A percentile compares a stretch with the other conserved stretches of the same genome.
These are phyloP conservation scores for Pholiota conissans DNA, from an alignment of 768 basidiomycete genomes.

Conservation along the genomic window DNA sequence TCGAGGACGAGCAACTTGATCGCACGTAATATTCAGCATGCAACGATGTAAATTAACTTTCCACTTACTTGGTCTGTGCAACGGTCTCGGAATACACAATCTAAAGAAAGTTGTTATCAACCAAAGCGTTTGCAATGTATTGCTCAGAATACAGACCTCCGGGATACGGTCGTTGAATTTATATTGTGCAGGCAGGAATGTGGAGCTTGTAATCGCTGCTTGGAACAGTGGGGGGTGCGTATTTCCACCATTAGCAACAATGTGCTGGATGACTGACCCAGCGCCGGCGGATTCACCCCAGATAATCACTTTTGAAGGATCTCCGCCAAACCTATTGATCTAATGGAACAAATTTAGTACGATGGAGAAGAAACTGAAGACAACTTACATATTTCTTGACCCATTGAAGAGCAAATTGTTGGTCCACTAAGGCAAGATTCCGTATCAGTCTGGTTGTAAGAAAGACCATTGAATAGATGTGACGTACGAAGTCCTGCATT, in stretches of 20 bases:
- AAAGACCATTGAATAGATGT: too few species aligned
- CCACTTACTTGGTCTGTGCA: slow-evolving; percentile 3
- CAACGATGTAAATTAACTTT: too few species aligned
- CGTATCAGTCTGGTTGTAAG: too few species aligned
- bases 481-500: slow-evolving; percentile 50
- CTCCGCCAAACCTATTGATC: slow-evolving; percentile 42
- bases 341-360: too few species aligned
- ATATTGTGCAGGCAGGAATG: slow-evolving; percentile 46
- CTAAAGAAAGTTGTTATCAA: too few species aligned
- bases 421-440: too few species aligned
- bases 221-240: slow-evolving; percentile 45
- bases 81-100: slow-evolving; percentile 2
- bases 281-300: slow-evolving; percentile 48
- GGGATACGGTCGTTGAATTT: slow-evolving; percentile 40
- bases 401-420: slow-evolving; percentile 43
- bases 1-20: slow-evolving; percentile 36
- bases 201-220: slow-evolving; percentile 44
- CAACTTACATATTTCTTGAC: slow-evolving; percentile 38
- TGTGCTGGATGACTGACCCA: slow-evolving; percentile 50
- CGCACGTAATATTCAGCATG: too few species aligned
- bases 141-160: slow-evolving; percentile 22
- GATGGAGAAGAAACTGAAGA: too few species aligned
- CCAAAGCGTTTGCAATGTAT: neutral
- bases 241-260: slow-evolving; percentile 46
- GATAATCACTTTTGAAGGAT: slow-evolving; percentile 37